Evolutionary conservation across 2,329 filamentous ascomycete species (phyloP), one percentile per base, ranked within the genome.

Genomic region (Arthrobotrys entomopaga): DNA sequence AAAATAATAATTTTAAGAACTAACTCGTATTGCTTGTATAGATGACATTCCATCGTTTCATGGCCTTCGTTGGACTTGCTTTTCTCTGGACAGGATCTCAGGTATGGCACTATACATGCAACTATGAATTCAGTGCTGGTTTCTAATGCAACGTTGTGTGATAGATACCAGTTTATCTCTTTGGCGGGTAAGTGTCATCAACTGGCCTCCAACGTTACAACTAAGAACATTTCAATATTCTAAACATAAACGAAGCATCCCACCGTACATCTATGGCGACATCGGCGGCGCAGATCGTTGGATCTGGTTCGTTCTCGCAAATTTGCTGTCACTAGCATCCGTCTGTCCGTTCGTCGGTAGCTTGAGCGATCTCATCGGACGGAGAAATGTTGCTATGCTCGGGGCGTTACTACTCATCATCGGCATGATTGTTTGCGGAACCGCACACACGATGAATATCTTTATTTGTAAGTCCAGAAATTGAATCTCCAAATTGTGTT

Each of bases 341-440:
- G 81, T 88, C 1, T 87, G 86, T 70, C 87, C 87, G 8, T 88
- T 91, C 77, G 89, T 91, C 1, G 89, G 89, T 10, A 85, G 86
- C 0, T 80, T 90, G 0, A 89, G 87, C 0, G 88, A 90, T 81
- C 81, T 90, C 5, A 81, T 89, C 56, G 88, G 88, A 61, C 86
- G 88, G 70, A 84, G 87, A 71, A 86, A 84, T 78, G 87, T 89
- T 43, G 87, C 82, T 15, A 77, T 89, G 24, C 80, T 84, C 2
- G 88, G 88, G 6, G 84, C 84, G 11, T 71, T 81, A 0, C 81
- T 87, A 43, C 81, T 89, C 60, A 82, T 88, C 29, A 76, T 89
- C 38, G 88, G 87, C 20, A 86, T 87, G 82, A 84, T 89, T 59
- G 82, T 90, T 40, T 85, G 84, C 66, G 85, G 85, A 3, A 87